phyloP scores from a whole-genome alignment of 2,329 filamentous ascomycete genomes.

The Penicillium paneum region DNA sequence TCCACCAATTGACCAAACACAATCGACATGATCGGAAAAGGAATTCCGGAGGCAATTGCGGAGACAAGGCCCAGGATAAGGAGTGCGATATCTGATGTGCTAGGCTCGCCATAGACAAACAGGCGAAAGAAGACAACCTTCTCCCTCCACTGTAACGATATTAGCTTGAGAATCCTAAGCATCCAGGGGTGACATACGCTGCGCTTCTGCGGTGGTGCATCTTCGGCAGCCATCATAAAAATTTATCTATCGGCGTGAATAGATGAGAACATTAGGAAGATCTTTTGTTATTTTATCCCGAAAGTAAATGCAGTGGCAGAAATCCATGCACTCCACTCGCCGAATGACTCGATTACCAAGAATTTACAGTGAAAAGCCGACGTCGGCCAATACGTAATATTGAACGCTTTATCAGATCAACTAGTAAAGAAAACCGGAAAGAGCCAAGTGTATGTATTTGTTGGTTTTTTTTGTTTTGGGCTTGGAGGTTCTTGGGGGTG shows the following conservation, averaged over 20 bases:
- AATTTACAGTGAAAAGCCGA: background rate
- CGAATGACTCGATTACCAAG: background rate
- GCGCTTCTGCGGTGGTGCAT: constrained; percentile 2
- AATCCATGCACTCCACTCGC: background rate
- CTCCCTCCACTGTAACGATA: constrained; percentile 1
- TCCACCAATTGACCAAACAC: constrained; percentile 33
- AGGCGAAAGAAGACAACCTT: constrained; percentile 2
- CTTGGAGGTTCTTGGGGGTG: background rate
- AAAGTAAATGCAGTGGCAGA: background rate
- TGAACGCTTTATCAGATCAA: constrained; percentile 1
- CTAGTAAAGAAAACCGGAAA: background rate
- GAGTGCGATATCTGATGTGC: constrained; percentile 2
- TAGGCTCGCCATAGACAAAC: constrained; percentile 7
- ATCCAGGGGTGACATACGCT: background rate
- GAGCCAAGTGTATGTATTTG: background rate
- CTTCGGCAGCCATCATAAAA: background rate
- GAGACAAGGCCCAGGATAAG: constrained; percentile 19
- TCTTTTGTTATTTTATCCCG: background rate
- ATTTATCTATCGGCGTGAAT: background rate
- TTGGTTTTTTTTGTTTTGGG: background rate
- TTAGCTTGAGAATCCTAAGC: background rate
- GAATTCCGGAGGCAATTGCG: constrained; percentile 31
- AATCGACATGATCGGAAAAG: constrained; percentile 32
- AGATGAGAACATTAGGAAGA: background rate
- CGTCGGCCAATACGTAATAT: background rate